Base-by-base conservation (phyloP, 345 rosid genomes). In the Hibiscus trionum region DNA sequence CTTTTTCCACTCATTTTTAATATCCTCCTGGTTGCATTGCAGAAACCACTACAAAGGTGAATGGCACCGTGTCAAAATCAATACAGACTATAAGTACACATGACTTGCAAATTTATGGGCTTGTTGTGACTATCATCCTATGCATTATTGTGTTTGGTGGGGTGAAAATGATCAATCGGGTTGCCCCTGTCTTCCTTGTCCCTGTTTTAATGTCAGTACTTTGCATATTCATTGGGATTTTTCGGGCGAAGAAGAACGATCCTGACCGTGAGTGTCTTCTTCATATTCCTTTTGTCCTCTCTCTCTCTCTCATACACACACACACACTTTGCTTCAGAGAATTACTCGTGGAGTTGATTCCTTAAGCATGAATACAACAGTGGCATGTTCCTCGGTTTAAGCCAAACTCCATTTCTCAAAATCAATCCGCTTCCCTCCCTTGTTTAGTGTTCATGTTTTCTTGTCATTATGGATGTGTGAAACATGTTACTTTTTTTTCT, bases 71-170 rank as follows among this genome's bases (percentile, higher is more conserved):
- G 53, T 68, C 77, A 49, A 79, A 81, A 71, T 82, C 85, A 73
- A 87, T 89, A 61, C 75, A 88, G 71, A 90, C 88, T 82, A 86
- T 91, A 75, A 96, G 88, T 83, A 81, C 90, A 70, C 98, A 93
- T 76, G 98, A 96, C 79, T 81, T 96, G 76, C 99, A 96, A 82
- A 74, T 96, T 73, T 96, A 96, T 80, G 99, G 99, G 78, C 82
- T 96, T 77, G 88, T 91, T 72, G 89, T 96, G 79, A 91, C 98
- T 39, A 82, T 96, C 78, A 58, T 93, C 76, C 82, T 96, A 53
- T 89, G 97, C 90, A 86, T 96, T 84, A 89, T 96, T 79, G 99
- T 96, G 77, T 96, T 96, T 81, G 98, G 99, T 72, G 99, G 98
- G 11, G 99, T 93, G 82, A 96, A 92, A 86, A 93, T 93, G 82